These are phyloP conservation scores for Erucastrum elatum DNA, from an alignment of 345 rosid genomes.

Conservation along the genomic window DNA sequence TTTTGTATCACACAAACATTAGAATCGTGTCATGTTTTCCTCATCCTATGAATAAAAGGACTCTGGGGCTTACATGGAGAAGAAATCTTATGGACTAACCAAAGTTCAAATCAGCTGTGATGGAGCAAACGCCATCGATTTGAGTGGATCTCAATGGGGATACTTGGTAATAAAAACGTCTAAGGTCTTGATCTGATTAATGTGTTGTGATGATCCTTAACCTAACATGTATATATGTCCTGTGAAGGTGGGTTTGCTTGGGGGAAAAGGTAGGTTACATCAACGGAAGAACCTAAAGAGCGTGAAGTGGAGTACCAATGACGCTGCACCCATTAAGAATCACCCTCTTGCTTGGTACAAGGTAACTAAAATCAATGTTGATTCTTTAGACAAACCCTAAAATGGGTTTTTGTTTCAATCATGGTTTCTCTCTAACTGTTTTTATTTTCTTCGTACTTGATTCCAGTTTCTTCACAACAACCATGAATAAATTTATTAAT, in stretches of 20 bases:
- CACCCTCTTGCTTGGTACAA: slow-evolving; percentile 79
- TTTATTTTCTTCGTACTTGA: too few relatives aligned
- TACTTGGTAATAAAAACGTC: slow-evolving; percentile 51
- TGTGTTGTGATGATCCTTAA: slow-evolving; percentile 1
- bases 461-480: too few relatives aligned
- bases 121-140: slow-evolving; percentile 37
- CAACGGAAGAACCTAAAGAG: slow-evolving; percentile 34
- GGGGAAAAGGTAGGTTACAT: slow-evolving; percentile 56
- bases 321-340: slow-evolving; percentile 35
- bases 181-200: not conserved
- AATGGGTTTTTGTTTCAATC: too few relatives aligned
- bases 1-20: not conserved
- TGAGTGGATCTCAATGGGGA: slow-evolving; percentile 62
- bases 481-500: not conserved
- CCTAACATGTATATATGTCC: slow-evolving; percentile 2
- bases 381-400: too few relatives aligned
- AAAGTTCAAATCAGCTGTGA: slow-evolving; percentile 47
- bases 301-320: slow-evolving; percentile 49
- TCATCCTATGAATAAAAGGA: slow-evolving; percentile 50
- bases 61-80: slow-evolving; percentile 78
- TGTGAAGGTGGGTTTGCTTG: slow-evolving; percentile 61
- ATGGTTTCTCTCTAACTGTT: too few relatives aligned
- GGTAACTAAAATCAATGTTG: slow-evolving; percentile 40
- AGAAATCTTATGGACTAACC: slow-evolving; percentile 50
- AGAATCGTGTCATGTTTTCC: not conserved